These are phyloP conservation scores for Cronartium quercuum DNA, from an alignment of 1,284 basidiomycete species.

Conservation along the genomic window DNA sequence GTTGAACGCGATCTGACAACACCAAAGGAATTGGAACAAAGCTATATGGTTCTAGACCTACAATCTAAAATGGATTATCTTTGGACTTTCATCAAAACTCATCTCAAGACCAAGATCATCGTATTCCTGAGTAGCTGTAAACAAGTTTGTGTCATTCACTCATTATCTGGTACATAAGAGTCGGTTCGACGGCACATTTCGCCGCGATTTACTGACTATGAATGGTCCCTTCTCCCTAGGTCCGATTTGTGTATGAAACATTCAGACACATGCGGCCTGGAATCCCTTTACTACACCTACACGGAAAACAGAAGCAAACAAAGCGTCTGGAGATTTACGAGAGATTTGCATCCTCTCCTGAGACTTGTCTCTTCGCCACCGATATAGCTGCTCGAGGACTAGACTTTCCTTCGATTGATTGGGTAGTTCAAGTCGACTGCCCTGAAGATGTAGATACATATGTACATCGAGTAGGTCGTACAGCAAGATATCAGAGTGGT, in stretches of 20 bases:
- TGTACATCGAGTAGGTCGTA: constrained; percentile 92
- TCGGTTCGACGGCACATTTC: too few species aligned
- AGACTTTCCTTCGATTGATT: constrained; percentile 94
- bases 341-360: constrained; percentile 69
- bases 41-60: constrained; percentile 76
- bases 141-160: constrained; percentile 55
- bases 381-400: constrained; percentile 94
- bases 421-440: constrained; percentile 96
- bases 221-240: constrained; percentile 49
- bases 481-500: constrained; percentile 83
- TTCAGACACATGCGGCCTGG: constrained; percentile 94
- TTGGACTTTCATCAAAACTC: constrained; percentile 91
- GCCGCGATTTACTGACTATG: neutral
- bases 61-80: constrained; percentile 85
- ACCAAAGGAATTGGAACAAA: constrained; percentile 73
- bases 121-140: constrained; percentile 94
- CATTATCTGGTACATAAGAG: neutral
- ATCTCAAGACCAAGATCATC: constrained; percentile 83
- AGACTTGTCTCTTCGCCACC: constrained; percentile 84
- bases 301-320: constrained; percentile 95
- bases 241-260: constrained; percentile 91
- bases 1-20: constrained; percentile 51
- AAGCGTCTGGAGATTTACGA: constrained; percentile 75
- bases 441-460: constrained; percentile 98
- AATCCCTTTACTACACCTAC: constrained; percentile 78